Evolutionary conservation across 108 stramenopile genomes (phyloP), one percentile per base, ranked within the genome.

Genomic region (Nitzschia sp.): DNA sequence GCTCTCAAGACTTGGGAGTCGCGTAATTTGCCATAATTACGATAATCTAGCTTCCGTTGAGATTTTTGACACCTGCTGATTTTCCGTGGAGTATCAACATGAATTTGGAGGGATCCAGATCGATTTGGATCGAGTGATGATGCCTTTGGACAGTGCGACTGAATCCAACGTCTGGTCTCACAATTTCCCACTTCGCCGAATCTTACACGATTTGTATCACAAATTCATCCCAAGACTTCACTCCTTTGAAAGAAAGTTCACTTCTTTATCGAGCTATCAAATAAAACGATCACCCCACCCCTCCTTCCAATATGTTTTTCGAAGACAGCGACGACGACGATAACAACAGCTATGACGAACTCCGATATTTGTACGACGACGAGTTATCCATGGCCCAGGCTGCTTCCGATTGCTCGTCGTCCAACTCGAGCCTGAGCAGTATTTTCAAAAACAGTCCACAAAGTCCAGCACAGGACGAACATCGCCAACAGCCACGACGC

Each of bases 401-500:
- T 50, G 48, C 48, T 50, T 50, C 48, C 21, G 48, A 50, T 21
- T 41, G 38, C 38, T 41, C 38, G 6, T 50, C 48, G 17, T 50
- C 48, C 11, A 11, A 6, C 16, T 50, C 21, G 19, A 50, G 48
- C 48, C 4, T 16, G 21, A 21, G 4, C 48, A 50, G 48, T 22
- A 22, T 41, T 25, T n/a, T 15, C 21, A 21, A 34, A 15, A 32
- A 58, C 5, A 32, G n/a, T 32, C 3, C 17, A 17, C 31, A 9
- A 11, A 61, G 41, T 23, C 23, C 60, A 22, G 41, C 13, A 5
- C 5, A 22, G 31, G 23, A n/a, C 57, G 17, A 32, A 32, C 28
- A 17, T 44, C 41, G 38, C 26, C 29, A 58, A 58, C 57, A 58
- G 57, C 31, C 57, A 25, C 9, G 38, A 61, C 56, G 31, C 1